A percentile compares a stretch with the other conserved stretches of the same genome.
These are phyloP conservation scores for Chytriomyces sp. DNA, from an alignment of 192 early-diverging fungal species.

Conservation along the genomic window DNA sequence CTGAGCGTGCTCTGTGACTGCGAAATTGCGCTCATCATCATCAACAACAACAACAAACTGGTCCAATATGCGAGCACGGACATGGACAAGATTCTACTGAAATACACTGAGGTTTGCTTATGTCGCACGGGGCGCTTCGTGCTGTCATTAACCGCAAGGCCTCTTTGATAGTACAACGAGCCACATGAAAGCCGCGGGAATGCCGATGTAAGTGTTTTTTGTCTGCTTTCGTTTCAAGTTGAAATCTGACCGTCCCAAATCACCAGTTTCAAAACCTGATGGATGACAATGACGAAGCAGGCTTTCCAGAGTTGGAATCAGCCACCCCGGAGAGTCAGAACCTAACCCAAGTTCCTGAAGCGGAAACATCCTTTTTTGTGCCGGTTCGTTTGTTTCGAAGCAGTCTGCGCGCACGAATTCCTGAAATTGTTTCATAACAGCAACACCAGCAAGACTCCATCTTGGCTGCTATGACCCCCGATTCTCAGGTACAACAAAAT, in stretches of 20 bases:
- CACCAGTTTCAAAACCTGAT: slow-evolving; percentile 38
- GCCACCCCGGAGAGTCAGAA: slow-evolving; percentile 20
- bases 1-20: slow-evolving; percentile 92
- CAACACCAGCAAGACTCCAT: neutral
- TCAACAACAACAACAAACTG: slow-evolving; percentile 90
- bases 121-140: no score
- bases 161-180: slow-evolving; percentile 38
- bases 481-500: neutral
- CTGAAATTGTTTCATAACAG: neutral
- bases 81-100: slow-evolving; percentile 89
- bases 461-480: neutral
- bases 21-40: slow-evolving; percentile 94
- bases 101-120: slow-evolving; percentile 72
- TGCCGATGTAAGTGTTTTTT: slow-evolving; percentile 21
- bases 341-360: neutral
- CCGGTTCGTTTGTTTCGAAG: neutral
- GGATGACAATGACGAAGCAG: slow-evolving; percentile 39
- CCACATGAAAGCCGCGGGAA: slow-evolving; percentile 41
- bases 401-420: neutral
- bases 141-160: no score
- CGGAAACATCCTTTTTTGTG: neutral
- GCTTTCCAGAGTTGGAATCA: slow-evolving; percentile 20
- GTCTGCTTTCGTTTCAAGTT: neutral
- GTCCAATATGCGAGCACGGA: slow-evolving; percentile 92
- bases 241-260: neutral